Percentiles rank a stretch among this genome's conserved stretches.
phyloP scores from a whole-genome alignment of 75 land plant genomes.

The Pinus taeda region DNA sequence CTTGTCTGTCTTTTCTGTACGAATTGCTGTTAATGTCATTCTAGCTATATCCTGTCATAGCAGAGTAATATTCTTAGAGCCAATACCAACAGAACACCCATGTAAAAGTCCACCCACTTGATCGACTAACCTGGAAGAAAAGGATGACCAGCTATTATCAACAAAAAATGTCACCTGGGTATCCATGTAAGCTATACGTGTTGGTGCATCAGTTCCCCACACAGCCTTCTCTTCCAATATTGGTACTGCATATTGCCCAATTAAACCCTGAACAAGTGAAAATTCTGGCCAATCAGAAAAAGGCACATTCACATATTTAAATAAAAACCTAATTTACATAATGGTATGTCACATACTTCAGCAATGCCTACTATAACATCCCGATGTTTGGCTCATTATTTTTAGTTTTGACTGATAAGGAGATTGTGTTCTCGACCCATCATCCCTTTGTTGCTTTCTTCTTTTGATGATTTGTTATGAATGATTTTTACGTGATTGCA shows the following conservation, averaged over 20 bases:
- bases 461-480: no score
- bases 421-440: no score
- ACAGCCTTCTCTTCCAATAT: conserved; percentile 96
- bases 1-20: conserved; percentile 74
- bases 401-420: no score
- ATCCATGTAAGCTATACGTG: conserved; percentile 99
- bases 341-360: no score
- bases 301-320: background rate
- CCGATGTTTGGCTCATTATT: no score
- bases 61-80: background rate
- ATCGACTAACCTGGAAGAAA: background rate
- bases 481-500: no score
- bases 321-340: background rate
- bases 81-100: background rate
- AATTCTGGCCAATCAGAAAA: background rate
- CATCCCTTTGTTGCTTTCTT: no score
- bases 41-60: conserved; percentile 87
- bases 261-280: conserved; percentile 64
- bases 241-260: conserved; percentile 99
- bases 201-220: conserved; percentile 99
- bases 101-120: background rate
- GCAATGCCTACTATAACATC: no score
- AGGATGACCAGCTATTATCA: background rate
- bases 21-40: conserved; percentile 84
- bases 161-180: conserved; percentile 62